Conservation (phyloP, 768 basidiomycete species). For the Hygrocybe coccinea region DNA sequence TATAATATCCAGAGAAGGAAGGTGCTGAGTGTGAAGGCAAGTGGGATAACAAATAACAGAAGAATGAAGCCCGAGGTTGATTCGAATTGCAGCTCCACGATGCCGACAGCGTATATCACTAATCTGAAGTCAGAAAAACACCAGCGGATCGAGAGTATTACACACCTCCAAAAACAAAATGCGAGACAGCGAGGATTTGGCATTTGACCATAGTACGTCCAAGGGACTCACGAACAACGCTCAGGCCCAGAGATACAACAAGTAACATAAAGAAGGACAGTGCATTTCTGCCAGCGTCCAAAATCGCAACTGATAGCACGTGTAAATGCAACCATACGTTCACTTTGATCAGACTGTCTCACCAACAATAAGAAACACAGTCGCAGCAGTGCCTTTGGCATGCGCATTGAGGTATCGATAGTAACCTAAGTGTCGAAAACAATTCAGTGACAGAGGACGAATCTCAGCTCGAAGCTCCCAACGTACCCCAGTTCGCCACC, state of each 20-base stretch:
- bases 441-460: slow-evolving; percentile 6
- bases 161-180: slow-evolving; percentile 93
- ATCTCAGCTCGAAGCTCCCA: neutral
- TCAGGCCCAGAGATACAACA: slow-evolving; percentile 87
- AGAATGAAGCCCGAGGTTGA: slow-evolving; percentile 81
- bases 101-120: slow-evolving; percentile 93
- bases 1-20: slow-evolving; percentile 97
- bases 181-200: slow-evolving; percentile 72
- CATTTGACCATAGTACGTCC: slow-evolving; percentile 82
- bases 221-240: slow-evolving; percentile 85
- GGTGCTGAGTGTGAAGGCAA: slow-evolving; percentile 91
- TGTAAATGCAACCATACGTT: neutral
- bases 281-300: slow-evolving; percentile 92
- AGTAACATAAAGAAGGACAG: slow-evolving; percentile 93
- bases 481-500: slow-evolving; percentile 82
- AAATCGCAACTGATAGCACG: slow-evolving; percentile 67
- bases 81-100: slow-evolving; percentile 88
- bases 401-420: slow-evolving; percentile 93
- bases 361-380: slow-evolving; percentile 92
- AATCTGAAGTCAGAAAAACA: slow-evolving; percentile 5
- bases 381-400: slow-evolving; percentile 66
- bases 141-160: slow-evolving; percentile 6
- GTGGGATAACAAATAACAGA: slow-evolving; percentile 86
- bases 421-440: slow-evolving; percentile 51
- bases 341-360: slow-evolving; percentile 22